Base-by-base conservation (phyloP, 257 asterid species). In the Solanum sejunctum region DNA sequence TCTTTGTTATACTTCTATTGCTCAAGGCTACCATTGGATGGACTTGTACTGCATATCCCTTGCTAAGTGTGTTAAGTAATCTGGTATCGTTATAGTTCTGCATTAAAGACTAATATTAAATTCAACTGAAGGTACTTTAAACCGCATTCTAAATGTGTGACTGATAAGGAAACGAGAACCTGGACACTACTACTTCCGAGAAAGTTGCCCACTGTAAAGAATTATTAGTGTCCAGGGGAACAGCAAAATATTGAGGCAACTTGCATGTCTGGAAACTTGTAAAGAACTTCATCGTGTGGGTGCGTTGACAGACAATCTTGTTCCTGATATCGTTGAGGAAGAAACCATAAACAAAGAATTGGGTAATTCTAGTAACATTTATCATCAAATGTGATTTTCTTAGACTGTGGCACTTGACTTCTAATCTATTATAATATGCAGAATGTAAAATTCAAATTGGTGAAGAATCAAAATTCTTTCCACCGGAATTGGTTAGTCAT, bases 181-280 rank as follows among this genome's bases (percentile, higher is more conserved):
- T 96, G 98, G 86, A 89, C 88, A 1, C 79, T 94, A 36, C 85
- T 82, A 58, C 97, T 94, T 85, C 98, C 99, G 28, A 93, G n/a
- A 78, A 85, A 93, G 91, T 90, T 92, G 93, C 86, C 98, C 95
- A 0, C 54, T 96, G 80, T 91, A 81, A 87, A 47, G 80, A 21
- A 49, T 91, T 77, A 77, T 77, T 32, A 83, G 61, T 0, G 95
- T 91, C 69, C 77, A 84, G 66, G 97, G 95, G 15, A 82, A 83
- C 41, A 4, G 11, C 57, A 91, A 91, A 86, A 49, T 70, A 13
- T 81, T 93, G 72, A 93, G 86, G 93, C 94, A 93, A 89, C 92
- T 91, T 43, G 99, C 95, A 39, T 92, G 97, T 88, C 87, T 94
- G 18, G 94, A 94, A 91, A 98, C 98, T 61, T 96, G 99, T 88